Base-by-base conservation (phyloP, 495 filamentous ascomycete species). In the Pseudevernia furfuracea region DNA sequence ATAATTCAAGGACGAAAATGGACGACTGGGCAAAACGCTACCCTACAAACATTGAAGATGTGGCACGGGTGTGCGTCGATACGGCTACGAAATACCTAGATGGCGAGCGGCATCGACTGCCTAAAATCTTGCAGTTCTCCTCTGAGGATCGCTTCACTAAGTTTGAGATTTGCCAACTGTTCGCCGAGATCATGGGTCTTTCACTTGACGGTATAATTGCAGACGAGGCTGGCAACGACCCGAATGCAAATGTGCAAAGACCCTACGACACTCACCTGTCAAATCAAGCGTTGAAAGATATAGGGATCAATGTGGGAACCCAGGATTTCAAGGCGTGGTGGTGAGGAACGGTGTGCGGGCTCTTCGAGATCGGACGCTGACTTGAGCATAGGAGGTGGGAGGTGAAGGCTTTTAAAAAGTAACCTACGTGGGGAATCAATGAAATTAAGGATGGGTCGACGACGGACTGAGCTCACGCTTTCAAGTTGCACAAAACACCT, bases 221-320 rank as follows among this genome's bases (percentile, higher is more conserved):
- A 15, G 90, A 91, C 69, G 81, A 87, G 61, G 80, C 91, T 70
- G 88, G 86, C 8, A 89, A 90, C 69, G 89, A 93, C 61, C 89
- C 87, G 34, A 86, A 84, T 44, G 85, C 85, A 36, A 78, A 80
- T 30, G 89, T 91, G 21, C 81, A 90, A 77, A 82, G 92, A 60
- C 92, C 92, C 14, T 96, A 90, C 76, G 92, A 97, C 75, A 91
- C 88, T 64, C 91, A 96, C 71, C 80, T 97, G 30, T 91, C 89
- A 61, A 96, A 85, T 23, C 83, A 85, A 77, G 84, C 77, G 36
- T 73, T 97, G 61, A 84, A 82, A 72, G 85, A 92, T 23, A 69
- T 96, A 61, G 91, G 85, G 0, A 89, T 97, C 61, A 80, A 90
- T 69, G 86, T 93, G 49, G 75, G 78, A 25, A 91, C 90, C 0